Evolutionary conservation across 371 early-diverging fungal genomes (phyloP).

Genomic region (Apophysomyces ossiformis): DNA sequence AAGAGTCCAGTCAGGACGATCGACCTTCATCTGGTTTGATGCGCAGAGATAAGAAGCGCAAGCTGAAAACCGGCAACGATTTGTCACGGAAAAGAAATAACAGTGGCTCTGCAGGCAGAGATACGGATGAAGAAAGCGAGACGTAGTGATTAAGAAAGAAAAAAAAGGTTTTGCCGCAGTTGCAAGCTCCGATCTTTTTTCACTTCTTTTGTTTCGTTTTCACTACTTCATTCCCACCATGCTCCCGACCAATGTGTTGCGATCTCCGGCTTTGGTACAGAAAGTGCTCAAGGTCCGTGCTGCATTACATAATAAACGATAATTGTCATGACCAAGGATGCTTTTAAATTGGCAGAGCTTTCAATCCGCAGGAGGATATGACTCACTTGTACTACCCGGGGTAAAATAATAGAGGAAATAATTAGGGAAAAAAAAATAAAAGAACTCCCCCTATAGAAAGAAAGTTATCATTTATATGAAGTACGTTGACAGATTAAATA

Average conservation of each 20-base stretch:
- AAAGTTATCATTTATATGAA: background rate
- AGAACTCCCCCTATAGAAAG: background rate
- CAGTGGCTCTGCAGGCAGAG: constrained; percentile 19
- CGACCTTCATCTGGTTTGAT: constrained; percentile 25
- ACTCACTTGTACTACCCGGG: constrained; percentile 48
- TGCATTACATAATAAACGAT: background rate
- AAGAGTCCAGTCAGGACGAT: constrained; percentile 67
- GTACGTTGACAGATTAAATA: background rate
- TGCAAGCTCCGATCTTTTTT: constrained; percentile 8
- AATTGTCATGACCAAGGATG: background rate
- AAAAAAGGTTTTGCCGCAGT: background rate
- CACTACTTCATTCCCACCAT: background rate
- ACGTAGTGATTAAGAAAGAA: background rate
- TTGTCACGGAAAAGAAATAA: constrained; percentile 34
- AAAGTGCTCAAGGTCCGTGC: constrained; percentile 24
- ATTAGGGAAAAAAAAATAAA: background rate
- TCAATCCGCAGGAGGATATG: constrained; percentile 45
- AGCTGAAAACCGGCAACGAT: constrained; percentile 27
- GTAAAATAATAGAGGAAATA: constrained; percentile 26
- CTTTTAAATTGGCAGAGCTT: constrained; percentile 33
- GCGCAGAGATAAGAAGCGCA: constrained; percentile 46
- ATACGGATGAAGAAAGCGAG: constrained; percentile 6
- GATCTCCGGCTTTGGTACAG: constrained; percentile 26
- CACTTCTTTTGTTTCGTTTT: background rate
- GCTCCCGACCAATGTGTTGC: constrained; percentile 20